These are phyloP conservation scores for Hypoxylon sp. DNA, from an alignment of 2,329 filamentous ascomycete genomes.

Conservation along the genomic window DNA sequence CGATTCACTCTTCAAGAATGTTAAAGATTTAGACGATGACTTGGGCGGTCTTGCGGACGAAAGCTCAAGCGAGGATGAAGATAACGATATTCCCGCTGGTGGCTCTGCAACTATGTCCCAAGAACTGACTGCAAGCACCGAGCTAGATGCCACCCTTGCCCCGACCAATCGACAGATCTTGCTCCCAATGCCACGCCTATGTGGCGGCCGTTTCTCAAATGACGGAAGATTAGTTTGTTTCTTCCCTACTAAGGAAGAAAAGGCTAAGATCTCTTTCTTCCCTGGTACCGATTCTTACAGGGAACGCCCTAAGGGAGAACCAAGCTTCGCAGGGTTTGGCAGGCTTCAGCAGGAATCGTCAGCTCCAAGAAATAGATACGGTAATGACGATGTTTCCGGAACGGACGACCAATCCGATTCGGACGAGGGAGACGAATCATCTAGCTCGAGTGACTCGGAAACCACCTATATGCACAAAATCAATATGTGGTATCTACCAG, in stretches of 20 bases:
- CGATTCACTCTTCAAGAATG: constrained; percentile 73
- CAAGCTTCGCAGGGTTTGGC: constrained; percentile 71
- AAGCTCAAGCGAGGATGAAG: constrained; percentile 88
- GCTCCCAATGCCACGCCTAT: constrained; percentile 70
- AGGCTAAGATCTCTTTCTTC: constrained; percentile 64
- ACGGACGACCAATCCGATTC: constrained; percentile 68
- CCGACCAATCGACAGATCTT: constrained; percentile 67
- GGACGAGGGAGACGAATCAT: constrained; percentile 64
- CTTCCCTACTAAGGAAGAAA: constrained; percentile 77
- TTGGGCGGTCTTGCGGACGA: constrained; percentile 75
- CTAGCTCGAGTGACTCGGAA: constrained; percentile 72
- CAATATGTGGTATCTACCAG: constrained; percentile 69
- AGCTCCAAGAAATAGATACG: constrained; percentile 61
- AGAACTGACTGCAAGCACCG: constrained; percentile 69
- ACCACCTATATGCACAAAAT: constrained; percentile 74
- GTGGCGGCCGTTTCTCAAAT: constrained; percentile 73
- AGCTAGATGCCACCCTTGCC: constrained; percentile 67
- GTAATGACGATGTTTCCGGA: constrained; percentile 65
- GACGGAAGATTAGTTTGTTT: constrained; percentile 77
- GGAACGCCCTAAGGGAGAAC: constrained; percentile 67
- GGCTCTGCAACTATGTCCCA: constrained; percentile 73
- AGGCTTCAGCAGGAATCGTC: constrained; percentile 67
- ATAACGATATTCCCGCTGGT: constrained; percentile 68
- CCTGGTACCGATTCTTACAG: constrained; percentile 62
- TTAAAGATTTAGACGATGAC: constrained; percentile 73